A percentile compares a stretch with the other conserved stretches of the same genome.
Conservation (phyloP, 2,329 filamentous ascomycete genomes). For the Stachybotrys echinatus region DNA sequence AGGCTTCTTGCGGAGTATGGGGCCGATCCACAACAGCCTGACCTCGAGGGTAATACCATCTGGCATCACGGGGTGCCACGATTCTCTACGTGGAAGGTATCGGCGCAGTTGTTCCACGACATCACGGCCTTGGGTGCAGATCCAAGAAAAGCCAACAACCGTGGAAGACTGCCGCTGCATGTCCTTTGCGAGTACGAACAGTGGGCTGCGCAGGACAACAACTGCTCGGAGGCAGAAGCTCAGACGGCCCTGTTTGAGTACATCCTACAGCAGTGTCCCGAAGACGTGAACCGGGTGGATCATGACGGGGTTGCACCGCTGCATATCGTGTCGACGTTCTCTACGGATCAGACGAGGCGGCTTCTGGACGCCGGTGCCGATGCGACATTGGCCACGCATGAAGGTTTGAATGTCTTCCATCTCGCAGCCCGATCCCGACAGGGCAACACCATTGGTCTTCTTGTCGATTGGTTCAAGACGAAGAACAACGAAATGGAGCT, state of each 20-base stretch:
- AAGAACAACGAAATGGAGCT: not conserved
- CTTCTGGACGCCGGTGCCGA: conserved; percentile 31
- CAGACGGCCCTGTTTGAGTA: not conserved
- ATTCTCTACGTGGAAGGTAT: not conserved
- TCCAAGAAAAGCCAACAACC: not conserved
- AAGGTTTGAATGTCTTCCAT: conserved; percentile 30
- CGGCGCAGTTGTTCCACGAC: not conserved
- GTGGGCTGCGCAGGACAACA: not conserved
- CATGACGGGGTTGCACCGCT: conserved; percentile 15
- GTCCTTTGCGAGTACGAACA: not conserved
- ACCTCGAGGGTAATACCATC: conserved; percentile 1
- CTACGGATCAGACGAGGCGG: conserved; percentile 12
- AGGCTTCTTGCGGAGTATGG: not conserved
- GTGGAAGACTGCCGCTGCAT: conserved; percentile 1
- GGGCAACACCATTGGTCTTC: conserved; percentile 23
- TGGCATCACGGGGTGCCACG: conserved; percentile 1
- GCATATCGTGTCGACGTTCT: conserved; percentile 15
- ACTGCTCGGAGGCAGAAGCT: not conserved
- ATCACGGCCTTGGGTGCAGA: conserved; percentile 1
- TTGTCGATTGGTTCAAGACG: conserved; percentile 9
- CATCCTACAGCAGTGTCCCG: not conserved
- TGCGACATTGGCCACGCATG: conserved; percentile 18
- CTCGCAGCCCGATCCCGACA: conserved; percentile 26
- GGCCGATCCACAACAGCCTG: conserved; percentile 1
- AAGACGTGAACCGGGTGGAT: conserved; percentile 1